Base-by-base conservation (phyloP, 2,329 filamentous ascomycete genomes). In the Stagonosporopsis cucurbitacearum region DNA sequence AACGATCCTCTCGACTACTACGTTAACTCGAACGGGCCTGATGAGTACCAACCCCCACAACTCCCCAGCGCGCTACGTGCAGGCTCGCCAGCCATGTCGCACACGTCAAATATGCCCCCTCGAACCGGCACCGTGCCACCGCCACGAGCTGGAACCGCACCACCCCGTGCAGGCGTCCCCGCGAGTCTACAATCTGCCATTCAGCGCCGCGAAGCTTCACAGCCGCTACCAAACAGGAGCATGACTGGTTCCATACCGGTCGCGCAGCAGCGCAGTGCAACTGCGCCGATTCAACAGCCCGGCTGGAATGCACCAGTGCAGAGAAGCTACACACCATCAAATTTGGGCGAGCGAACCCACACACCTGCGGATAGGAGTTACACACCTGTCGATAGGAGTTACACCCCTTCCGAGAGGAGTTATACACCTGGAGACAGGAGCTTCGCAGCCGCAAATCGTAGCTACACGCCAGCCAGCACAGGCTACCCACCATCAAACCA, bases 191-290 rank as follows among this genome's bases (percentile, higher is more conserved):
- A 73, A 45, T 71, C 72, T 1, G 69, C 72, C 12, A 75, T 73
- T n/a, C 73, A 74, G 56, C 67, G 72, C 20, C 69, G 73, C 7
- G 73, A 75, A 33, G 70, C 70, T 12, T 69, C 70, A 7, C 67
- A 74, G 15, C 70, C 73, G 11, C 45, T 72, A 0, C 69, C 67
- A 1, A 69, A 69, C 39, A 65, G 69, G 17, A 65, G 59, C 4
- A 69, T 69, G 59, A 66, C 58, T 20, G 60, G 59, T 12, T 65
- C 65, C 1, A 55, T 57, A 0, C 66, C 64, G 5, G 30, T 41
- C 4, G 5, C 43, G 11, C 71, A 72, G 41, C 71, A 72, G 39
- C 66, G 73, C 3, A 75, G 72, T 49, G 71, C 65, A 7, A 75
- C 72, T 7, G 72, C 72, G 15, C 73, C 73, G 1, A 57, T 74